Evolutionary conservation across 108 stramenopile genomes (phyloP).

Genomic region (Bacterosira constricta): DNA sequence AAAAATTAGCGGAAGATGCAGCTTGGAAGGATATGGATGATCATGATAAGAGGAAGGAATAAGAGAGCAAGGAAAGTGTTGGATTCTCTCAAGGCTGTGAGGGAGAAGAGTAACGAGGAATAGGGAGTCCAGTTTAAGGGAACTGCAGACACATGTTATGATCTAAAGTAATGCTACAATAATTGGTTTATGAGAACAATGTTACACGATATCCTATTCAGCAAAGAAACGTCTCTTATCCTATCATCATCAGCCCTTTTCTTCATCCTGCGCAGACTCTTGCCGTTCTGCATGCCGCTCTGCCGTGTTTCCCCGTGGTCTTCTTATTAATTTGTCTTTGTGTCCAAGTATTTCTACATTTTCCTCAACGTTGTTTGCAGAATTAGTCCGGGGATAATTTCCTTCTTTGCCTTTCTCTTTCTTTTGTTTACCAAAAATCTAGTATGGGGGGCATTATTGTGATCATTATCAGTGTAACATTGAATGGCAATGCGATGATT

Average conservation of each 20-base stretch:
- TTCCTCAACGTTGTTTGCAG: background rate
- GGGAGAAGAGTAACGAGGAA: slow-evolving; percentile 21
- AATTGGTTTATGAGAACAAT: too few species aligned
- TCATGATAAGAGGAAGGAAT: slow-evolving; percentile 84
- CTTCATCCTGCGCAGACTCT: slow-evolving; percentile 14
- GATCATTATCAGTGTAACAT: background rate
- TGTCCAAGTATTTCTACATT: slow-evolving; percentile 26
- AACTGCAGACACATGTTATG: background rate
- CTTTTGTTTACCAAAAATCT: slow-evolving; percentile 75
- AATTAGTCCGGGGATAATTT: background rate
- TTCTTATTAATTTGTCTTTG: slow-evolving; percentile 22
- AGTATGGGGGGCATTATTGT: background rate
- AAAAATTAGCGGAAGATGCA: slow-evolving; percentile 45
- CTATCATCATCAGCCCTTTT: slow-evolving; percentile 10
- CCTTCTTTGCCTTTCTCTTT: slow-evolving; percentile 58
- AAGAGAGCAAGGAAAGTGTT: slow-evolving; percentile 78
- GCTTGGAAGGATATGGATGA: slow-evolving; percentile 65
- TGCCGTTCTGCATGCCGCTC: background rate
- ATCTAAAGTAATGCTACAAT: too few species aligned
- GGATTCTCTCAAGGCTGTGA: slow-evolving; percentile 46
- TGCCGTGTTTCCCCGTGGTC: slow-evolving; percentile 20
- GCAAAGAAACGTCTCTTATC: too few species aligned
- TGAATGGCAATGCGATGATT: background rate
- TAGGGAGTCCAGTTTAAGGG: background rate
- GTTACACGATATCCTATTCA: too few species aligned